Evolutionary conservation across 192 early-diverging fungal genomes (phyloP), one percentile per base, ranked within the genome.

Genomic region (Ambispora gerdemannii): DNA sequence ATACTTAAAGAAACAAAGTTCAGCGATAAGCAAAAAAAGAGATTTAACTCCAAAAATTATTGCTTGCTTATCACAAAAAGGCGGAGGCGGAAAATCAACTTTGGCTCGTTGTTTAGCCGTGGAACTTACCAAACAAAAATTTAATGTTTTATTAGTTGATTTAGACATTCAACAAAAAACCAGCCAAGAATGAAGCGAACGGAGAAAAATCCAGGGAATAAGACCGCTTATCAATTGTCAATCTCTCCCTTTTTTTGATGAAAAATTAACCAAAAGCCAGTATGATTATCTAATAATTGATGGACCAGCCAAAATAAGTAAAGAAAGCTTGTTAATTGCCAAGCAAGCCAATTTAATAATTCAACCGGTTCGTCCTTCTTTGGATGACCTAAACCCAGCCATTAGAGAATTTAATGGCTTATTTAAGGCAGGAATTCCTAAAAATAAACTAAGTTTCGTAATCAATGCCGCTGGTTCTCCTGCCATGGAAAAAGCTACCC

Each of bases 111-210:
- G n/a, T 55, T 55, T 55, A 55, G 17, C 53, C 4, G 53, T 55
- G 4, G n/a, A 55, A 22, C n/a, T 55, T 11, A 55, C 53, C 53
- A 55, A 55, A 22, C 53, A 55, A 55, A 55, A 55, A 20, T 11
- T 11, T 11, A 55, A 55, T 55, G n/a, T 55, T 55, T 55, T 55
- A 55, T 22, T 55, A 55, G 53, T 55, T 55, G 53, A 55, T 55
- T 55, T 55, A 55, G 53, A 55, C n/a, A 55, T 55, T 25, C 53
- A 55, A 55, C 53, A 55, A 55, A 55, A 55, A 55, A 55, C 53
- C 25, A 55, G 53, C 53, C 53, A 55, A 55, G 53, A 55, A 55
- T 55, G 53, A 55, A 25, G n/a, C 6, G 53, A 55, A 55, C 17
- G 53, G 53, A 17, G 53, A 17, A 55, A 25, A 55, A 55, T n/a